Percentiles rank a stretch among this genome's conserved stretches.
Conservation (phyloP, 2,329 filamentous ascomycete species). For the Remersonia thermophila region DNA sequence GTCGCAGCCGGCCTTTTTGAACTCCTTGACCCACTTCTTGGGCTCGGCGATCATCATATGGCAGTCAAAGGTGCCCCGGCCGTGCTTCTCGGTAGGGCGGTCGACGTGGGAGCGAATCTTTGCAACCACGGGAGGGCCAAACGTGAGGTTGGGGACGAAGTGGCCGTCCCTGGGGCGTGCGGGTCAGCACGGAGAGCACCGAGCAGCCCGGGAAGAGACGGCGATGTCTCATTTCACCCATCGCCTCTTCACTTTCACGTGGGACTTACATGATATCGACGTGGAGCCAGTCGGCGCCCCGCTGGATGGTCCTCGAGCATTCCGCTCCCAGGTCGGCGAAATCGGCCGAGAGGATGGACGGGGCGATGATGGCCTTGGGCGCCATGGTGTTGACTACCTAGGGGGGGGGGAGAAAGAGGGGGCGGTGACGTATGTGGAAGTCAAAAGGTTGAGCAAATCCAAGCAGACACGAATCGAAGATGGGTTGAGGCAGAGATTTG, state of each 20-base stretch:
- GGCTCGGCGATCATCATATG: conserved; percentile 99
- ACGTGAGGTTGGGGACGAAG: conserved; percentile 97
- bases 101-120: conserved; percentile 84
- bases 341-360: conserved; percentile 95
- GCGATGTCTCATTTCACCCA: too few species aligned
- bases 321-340: conserved; percentile 80
- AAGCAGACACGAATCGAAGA: too few species aligned
- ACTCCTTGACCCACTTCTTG: conserved; percentile 95
- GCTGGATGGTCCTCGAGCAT: conserved; percentile 72
- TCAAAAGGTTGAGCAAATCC: too few species aligned
- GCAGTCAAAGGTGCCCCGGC: conserved; percentile 92
- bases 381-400: conserved; percentile 56
- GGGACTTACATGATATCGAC: conserved; percentile 68
- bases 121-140: conserved; percentile 87
- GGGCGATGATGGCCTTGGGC: conserved; percentile 86
- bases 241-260: too few species aligned
- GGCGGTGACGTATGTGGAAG: too few species aligned
- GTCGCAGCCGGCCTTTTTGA: conserved; percentile 87
- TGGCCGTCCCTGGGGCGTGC: conserved; percentile 68
- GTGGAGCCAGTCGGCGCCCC: conserved; percentile 86
- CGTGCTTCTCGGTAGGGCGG: conserved; percentile 53
- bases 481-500: too few species aligned
- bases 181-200: too few species aligned
- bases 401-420: too few species aligned
- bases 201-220: too few species aligned